Conservation (phyloP, 2,329 filamentous ascomycete species). For the Rasamsonia emersonii region DNA sequence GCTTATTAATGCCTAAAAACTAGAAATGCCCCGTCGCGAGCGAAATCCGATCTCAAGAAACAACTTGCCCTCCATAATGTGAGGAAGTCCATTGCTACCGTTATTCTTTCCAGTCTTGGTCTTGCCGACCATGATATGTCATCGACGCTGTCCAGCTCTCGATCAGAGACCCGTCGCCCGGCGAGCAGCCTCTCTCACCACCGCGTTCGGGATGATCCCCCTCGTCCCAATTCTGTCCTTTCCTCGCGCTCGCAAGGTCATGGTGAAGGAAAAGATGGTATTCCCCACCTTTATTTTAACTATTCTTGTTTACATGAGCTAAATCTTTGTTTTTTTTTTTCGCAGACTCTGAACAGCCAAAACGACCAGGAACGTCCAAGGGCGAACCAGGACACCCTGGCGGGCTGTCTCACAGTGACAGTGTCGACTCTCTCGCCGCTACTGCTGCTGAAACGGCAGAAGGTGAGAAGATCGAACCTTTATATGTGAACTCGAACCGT, state of each 20-base stretch:
- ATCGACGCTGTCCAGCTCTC: conserved; percentile 12
- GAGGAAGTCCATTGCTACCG: conserved; percentile 72
- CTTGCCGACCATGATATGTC: conserved; percentile 32
- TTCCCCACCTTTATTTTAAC: conserved; percentile 3
- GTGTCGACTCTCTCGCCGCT: conserved; percentile 10
- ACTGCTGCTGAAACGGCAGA: conserved; percentile 45
- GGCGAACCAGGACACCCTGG: conserved; percentile 12
- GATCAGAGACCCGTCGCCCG: conserved; percentile 14
- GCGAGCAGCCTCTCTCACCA: conserved; percentile 17
- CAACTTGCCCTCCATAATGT: conserved; percentile 80
- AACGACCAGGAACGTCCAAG: conserved; percentile 13
- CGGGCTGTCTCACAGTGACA: conserved; percentile 12
- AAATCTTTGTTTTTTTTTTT: not conserved
- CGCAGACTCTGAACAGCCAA: conserved; percentile 13
- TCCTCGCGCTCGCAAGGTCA: conserved; percentile 19
- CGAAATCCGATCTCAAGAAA: conserved; percentile 80
- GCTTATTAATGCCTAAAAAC: conserved; percentile 9
- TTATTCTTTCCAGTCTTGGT: conserved; percentile 67
- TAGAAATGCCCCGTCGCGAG: conserved; percentile 68
- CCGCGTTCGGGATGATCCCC: conserved; percentile 18
- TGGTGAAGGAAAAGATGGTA: conserved; percentile 14
- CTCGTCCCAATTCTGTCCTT: conserved; percentile 22
- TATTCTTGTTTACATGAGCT: conserved; percentile 4
- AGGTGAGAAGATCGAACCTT: conserved; percentile 63
- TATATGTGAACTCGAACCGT: conserved; percentile 72